Conservation (phyloP, 83 land plant species). For the Larix sibirica region DNA sequence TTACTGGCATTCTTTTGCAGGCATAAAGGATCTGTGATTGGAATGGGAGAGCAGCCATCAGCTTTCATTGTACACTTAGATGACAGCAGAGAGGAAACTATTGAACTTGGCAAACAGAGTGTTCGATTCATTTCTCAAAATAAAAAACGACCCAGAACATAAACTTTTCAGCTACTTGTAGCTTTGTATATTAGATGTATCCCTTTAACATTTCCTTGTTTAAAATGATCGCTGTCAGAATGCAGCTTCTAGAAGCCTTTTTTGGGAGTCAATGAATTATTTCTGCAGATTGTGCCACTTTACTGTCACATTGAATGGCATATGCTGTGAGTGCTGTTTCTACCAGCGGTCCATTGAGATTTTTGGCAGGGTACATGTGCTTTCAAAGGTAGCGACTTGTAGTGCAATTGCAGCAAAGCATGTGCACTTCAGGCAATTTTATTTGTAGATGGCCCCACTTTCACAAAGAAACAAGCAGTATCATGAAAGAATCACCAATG, state of each 20-base stretch:
- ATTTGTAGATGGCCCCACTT: too few relatives aligned
- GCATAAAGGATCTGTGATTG: constrained; percentile 78
- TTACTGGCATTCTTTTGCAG: constrained; percentile 35
- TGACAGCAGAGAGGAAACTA: constrained; percentile 69
- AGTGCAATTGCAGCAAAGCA: neutral
- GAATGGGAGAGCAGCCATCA: constrained; percentile 48
- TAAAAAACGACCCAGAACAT: constrained; percentile 36
- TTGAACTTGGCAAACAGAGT: constrained; percentile 81
- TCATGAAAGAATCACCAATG: too few relatives aligned
- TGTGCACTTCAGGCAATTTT: neutral
- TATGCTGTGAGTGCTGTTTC: neutral
- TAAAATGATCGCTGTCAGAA: neutral
- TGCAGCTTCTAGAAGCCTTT: constrained; percentile 3
- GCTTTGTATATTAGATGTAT: constrained; percentile 15
- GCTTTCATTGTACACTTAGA: constrained; percentile 65
- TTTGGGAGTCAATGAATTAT: constrained; percentile 6
- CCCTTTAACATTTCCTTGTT: neutral
- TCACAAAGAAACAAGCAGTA: too few relatives aligned
- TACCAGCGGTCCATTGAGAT: neutral
- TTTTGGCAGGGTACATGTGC: neutral
- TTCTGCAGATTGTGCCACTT: neutral
- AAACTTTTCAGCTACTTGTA: constrained; percentile 8
- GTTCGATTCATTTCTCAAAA: constrained; percentile 77
- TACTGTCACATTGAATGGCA: neutral
- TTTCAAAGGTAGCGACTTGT: neutral